Evolutionary conservation across 2,329 filamentous ascomycete species (phyloP).

Genomic region (Ophiostoma perfectum): DNA sequence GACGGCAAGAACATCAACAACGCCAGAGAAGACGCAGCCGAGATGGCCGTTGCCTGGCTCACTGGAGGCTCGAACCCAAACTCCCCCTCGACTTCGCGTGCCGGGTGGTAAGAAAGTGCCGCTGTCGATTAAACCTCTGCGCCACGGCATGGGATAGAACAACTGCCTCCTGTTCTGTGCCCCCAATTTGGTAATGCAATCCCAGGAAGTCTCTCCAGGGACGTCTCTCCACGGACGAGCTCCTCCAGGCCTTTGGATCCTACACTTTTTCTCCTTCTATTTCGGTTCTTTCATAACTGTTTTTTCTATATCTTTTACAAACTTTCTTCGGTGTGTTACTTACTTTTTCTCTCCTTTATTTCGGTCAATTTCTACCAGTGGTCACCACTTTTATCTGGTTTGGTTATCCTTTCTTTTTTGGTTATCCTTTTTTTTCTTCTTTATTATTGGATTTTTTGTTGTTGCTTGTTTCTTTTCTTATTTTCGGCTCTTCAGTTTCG

Average conservation of each 20-base stretch:
- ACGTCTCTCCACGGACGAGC: too few relatives aligned
- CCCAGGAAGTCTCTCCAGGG: background rate
- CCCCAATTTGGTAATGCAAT: background rate
- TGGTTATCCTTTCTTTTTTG: background rate
- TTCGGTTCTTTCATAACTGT: background rate
- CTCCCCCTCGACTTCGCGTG: constrained; percentile 38
- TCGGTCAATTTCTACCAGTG: background rate
- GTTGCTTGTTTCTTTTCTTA: background rate
- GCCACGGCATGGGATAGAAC: background rate
- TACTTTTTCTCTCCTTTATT: background rate
- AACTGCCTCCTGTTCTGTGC: background rate
- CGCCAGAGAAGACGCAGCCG: constrained; percentile 84
- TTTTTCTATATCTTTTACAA: background rate
- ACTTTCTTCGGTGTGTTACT: constrained; percentile 4
- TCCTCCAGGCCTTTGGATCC: background rate
- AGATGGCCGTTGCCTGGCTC: constrained; percentile 64
- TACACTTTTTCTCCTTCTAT: background rate
- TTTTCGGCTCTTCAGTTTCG: background rate
- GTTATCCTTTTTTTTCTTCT: background rate
- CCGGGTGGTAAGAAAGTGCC: constrained; percentile 32
- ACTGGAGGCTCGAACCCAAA: constrained; percentile 37
- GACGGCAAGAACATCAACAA: constrained; percentile 84
- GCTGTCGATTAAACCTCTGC: too few relatives aligned
- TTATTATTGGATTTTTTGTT: too few relatives aligned
- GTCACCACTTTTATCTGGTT: background rate